A percentile compares a stretch with the other conserved stretches of the same genome.
Conservation (phyloP, 2,329 filamentous ascomycete genomes). For the Fusarium sp. region DNA sequence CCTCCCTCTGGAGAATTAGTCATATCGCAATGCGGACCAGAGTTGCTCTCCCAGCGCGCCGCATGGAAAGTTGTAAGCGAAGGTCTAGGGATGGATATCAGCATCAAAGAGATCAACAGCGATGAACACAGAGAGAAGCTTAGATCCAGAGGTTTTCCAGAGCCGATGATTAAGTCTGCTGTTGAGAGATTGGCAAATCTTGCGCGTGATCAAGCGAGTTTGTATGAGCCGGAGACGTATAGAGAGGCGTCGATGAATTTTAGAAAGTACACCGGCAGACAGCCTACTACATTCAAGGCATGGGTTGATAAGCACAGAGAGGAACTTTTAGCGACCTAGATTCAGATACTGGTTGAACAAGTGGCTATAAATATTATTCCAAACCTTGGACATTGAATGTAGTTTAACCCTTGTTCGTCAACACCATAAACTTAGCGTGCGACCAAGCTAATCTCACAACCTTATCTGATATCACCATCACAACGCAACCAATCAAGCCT, state of each 20-base stretch:
- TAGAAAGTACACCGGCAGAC: constrained; percentile 9
- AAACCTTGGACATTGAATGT: not conserved
- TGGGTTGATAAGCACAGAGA: constrained; percentile 13
- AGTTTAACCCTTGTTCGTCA: not conserved
- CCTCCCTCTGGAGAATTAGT: not conserved
- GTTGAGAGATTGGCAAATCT: not conserved
- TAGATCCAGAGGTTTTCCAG: not conserved
- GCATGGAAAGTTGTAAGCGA: constrained; percentile 5
- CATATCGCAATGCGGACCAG: constrained; percentile 9
- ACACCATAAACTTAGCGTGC: not conserved
- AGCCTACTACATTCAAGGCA: not conserved
- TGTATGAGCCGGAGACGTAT: not conserved
- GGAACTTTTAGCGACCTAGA: not conserved
- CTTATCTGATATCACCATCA: not conserved
- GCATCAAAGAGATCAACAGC: not conserved
- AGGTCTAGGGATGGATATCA: not conserved
- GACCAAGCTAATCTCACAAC: not conserved
- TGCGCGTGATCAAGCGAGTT: not conserved
- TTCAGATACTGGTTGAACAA: not conserved
- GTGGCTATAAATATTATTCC: not conserved
- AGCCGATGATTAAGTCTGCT: not conserved
- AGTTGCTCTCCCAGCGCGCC: not conserved
- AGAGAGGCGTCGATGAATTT: constrained; percentile 4
- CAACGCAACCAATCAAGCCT: not conserved
- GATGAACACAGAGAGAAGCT: not conserved